phyloP scores from a whole-genome alignment of 106 monocot species.

The Dendrobium catenatum region DNA sequence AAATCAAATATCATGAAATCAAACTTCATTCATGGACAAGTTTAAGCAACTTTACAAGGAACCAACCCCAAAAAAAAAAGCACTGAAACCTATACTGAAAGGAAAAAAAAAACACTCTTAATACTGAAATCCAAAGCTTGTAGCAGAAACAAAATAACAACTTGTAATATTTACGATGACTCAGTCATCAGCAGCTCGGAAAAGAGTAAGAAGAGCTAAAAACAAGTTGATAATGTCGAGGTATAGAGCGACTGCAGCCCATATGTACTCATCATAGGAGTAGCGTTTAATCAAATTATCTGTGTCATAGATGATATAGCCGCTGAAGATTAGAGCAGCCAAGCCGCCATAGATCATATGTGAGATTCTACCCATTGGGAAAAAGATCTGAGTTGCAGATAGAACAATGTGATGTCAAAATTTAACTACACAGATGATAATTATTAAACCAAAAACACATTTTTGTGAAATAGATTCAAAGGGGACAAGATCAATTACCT shows the following conservation, averaged over 20 bases:
- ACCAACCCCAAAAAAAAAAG: too few relatives aligned
- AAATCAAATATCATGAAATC: too few relatives aligned
- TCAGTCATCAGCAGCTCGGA: conserved; percentile 4
- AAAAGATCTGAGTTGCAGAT: conserved; percentile 10
- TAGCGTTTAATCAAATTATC: conserved; percentile 53
- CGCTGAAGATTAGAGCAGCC: conserved; percentile 20
- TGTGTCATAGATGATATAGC: conserved; percentile 27
- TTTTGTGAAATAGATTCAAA: not conserved
- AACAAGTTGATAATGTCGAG: conserved; percentile 33
- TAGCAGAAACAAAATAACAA: not conserved
- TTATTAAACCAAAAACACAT: not conserved
- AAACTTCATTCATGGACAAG: too few relatives aligned
- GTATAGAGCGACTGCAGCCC: conserved; percentile 25
- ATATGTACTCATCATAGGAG: conserved; percentile 34
- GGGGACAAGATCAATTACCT: conserved; percentile 20
- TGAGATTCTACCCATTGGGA: conserved; percentile 18
- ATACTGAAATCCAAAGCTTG: not conserved
- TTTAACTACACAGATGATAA: not conserved
- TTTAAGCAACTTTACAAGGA: too few relatives aligned
- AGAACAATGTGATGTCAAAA: not conserved
- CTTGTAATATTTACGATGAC: not conserved
- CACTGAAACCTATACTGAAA: too few relatives aligned
- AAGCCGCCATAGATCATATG: conserved; percentile 17
- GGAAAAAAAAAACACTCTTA: not conserved
- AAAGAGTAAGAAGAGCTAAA: conserved; percentile 14